phyloP scores from a whole-genome alignment of 1,139 yeast species.

The Komagataea norvegica region DNA sequence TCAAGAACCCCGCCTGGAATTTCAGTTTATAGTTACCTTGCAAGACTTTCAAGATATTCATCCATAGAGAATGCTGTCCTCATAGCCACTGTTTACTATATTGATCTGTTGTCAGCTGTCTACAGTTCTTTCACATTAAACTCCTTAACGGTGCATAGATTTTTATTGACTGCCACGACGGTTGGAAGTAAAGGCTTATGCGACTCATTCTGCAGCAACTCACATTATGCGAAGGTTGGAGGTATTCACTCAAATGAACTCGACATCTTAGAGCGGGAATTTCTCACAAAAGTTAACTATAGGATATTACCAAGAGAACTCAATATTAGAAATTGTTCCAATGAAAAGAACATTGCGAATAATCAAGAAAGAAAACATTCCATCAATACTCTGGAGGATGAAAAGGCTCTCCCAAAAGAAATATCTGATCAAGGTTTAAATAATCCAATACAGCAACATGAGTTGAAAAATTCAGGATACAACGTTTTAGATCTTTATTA shows the following conservation, averaged over 20 bases:
- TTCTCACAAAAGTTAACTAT: conserved; percentile 76
- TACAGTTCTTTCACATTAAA: conserved; percentile 80
- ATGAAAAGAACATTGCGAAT: conserved; percentile 22
- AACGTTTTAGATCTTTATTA: conserved; percentile 56
- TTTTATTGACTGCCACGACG: conserved; percentile 84
- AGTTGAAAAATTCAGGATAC: conserved; percentile 26
- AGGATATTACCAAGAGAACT: conserved; percentile 56
- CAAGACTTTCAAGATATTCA: conserved; percentile 78
- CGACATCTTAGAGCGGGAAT: conserved; percentile 84
- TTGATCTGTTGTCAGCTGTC: conserved; percentile 75
- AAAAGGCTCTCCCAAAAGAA: conserved; percentile 1
- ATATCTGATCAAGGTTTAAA: not conserved
- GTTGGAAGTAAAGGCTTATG: conserved; percentile 90
- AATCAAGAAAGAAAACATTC: conserved; percentile 19
- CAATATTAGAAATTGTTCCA: conserved; percentile 30
- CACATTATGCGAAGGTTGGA: conserved; percentile 93
- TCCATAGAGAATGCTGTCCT: conserved; percentile 79
- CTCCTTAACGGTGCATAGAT: conserved; percentile 90
- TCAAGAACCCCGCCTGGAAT: conserved; percentile 90
- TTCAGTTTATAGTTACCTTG: conserved; percentile 70
- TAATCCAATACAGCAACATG: conserved; percentile 7
- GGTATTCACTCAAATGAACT: conserved; percentile 85
- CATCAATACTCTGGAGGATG: conserved; percentile 14
- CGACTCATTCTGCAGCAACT: conserved; percentile 90
- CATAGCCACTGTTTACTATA: conserved; percentile 77